Evolutionary conservation across 2,329 filamentous ascomycete species (phyloP).

Genomic region (Teratosphaeria nubilosa): DNA sequence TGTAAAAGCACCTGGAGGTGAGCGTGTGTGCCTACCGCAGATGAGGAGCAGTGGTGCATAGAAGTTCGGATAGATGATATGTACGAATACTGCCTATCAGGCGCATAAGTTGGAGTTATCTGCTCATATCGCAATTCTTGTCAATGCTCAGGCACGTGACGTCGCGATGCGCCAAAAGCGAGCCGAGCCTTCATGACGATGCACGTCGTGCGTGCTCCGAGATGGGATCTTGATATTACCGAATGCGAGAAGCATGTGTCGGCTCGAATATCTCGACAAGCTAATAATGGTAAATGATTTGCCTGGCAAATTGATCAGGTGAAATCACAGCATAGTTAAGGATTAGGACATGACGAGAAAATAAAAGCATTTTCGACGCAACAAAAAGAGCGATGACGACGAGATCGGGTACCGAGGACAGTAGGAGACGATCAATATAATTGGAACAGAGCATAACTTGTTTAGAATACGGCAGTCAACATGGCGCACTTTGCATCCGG

Average conservation of each 20-base stretch:
- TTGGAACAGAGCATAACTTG: not conserved
- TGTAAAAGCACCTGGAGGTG: not conserved
- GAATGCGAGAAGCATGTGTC: not conserved
- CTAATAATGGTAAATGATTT: too few species aligned
- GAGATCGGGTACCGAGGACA: not conserved
- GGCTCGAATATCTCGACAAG: too few species aligned
- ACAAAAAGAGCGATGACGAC: not conserved
- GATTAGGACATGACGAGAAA: not conserved
- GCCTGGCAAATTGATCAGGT: too few species aligned
- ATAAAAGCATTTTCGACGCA: not conserved
- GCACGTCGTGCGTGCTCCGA: not conserved
- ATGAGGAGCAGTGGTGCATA: not conserved
- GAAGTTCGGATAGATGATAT: not conserved
- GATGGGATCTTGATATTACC: not conserved
- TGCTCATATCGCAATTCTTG: not conserved
- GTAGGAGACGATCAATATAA: not conserved
- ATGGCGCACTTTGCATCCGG: conserved; percentile 1
- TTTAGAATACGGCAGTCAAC: not conserved
- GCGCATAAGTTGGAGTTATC: too few species aligned
- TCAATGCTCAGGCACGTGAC: not conserved
- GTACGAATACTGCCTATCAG: not conserved
- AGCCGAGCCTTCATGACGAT: not conserved
- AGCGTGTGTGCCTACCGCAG: not conserved
- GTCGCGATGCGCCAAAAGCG: not conserved
- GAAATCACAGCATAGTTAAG: not conserved